Evolutionary conservation across 768 basidiomycete genomes (phyloP).

Genomic region (Leccinum subgranulosum): DNA sequence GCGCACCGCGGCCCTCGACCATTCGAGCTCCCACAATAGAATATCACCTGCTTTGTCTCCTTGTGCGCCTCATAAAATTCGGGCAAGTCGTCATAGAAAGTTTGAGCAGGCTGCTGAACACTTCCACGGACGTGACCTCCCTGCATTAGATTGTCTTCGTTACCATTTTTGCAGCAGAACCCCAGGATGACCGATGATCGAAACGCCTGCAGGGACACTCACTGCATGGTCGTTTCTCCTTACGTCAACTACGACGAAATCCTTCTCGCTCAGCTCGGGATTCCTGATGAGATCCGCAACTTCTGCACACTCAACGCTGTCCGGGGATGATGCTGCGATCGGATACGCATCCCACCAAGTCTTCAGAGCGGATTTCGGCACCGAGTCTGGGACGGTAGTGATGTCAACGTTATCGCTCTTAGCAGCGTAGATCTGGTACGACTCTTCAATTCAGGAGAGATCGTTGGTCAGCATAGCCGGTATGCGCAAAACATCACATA

Average conservation of each 20-base stretch:
- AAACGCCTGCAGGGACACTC: conserved; percentile 9
- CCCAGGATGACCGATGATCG: neutral
- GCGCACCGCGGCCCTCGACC: conserved; percentile 55
- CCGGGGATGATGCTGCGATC: conserved; percentile 28
- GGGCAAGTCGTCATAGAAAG: conserved; percentile 45
- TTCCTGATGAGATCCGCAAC: conserved; percentile 33
- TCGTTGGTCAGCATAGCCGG: neutral
- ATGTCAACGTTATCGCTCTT: conserved; percentile 26
- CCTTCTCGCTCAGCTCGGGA: conserved; percentile 5
- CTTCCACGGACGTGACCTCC: conserved; percentile 55
- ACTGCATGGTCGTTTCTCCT: conserved; percentile 46
- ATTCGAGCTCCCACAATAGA: conserved; percentile 51
- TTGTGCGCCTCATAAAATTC: conserved; percentile 41
- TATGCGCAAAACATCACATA: neutral
- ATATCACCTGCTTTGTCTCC: conserved; percentile 42
- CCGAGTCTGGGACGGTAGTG: neutral
- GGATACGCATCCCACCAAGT: conserved; percentile 60
- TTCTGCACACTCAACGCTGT: conserved; percentile 32
- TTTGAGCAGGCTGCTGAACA: conserved; percentile 46
- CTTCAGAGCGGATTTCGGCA: conserved; percentile 26
- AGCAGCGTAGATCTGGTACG: conserved; percentile 45
- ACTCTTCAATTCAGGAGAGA: conserved; percentile 28
- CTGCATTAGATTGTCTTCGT: conserved; percentile 26
- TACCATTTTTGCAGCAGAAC: neutral
- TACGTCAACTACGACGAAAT: conserved; percentile 49